Evolutionary conservation across 2,329 filamentous ascomycete species (phyloP).

Genomic region (Aspergillus sp.): DNA sequence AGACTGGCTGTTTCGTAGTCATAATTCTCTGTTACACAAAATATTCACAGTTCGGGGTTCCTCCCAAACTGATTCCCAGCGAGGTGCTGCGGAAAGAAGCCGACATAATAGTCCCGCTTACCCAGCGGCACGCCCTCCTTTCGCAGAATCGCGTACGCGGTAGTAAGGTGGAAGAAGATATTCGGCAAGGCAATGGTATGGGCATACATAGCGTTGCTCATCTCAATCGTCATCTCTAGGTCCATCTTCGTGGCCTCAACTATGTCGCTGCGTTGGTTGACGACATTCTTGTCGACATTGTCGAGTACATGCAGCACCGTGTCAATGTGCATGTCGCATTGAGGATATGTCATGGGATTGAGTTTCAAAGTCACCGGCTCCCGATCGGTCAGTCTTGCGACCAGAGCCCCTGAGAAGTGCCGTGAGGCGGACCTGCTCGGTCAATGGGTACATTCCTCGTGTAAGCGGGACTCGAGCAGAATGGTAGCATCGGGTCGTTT

Average conservation of each 20-base stretch:
- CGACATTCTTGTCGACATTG: constrained; percentile 17
- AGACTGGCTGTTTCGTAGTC: too few relatives aligned
- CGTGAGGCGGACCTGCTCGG: constrained; percentile 16
- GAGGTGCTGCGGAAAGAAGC: constrained; percentile 1
- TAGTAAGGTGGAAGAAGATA: constrained; percentile 16
- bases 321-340: constrained; percentile 17
- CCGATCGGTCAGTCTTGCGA: constrained; percentile 16
- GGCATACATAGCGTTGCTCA: constrained; percentile 9
- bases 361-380: constrained; percentile 10
- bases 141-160: constrained; percentile 13
- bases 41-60: too few relatives aligned
- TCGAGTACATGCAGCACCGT: constrained; percentile 11
- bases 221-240: constrained; percentile 1
- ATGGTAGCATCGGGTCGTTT: constrained; percentile 5
- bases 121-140: constrained; percentile 12
- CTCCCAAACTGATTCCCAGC: too few relatives aligned
- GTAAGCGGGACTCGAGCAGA: constrained; percentile 12
- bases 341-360: constrained; percentile 12
- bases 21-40: too few relatives aligned
- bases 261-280: constrained; percentile 13
- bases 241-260: constrained; percentile 9
- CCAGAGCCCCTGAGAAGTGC: constrained; percentile 16
- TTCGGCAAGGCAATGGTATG: constrained; percentile 12
- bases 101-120: constrained; percentile 8
- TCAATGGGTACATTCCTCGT: constrained; percentile 15